Percentiles rank a stretch among this genome's conserved stretches.
Evolutionary conservation across 2,329 filamentous ascomycete genomes (phyloP).

Genomic region (Diaporthe humulicola): DNA sequence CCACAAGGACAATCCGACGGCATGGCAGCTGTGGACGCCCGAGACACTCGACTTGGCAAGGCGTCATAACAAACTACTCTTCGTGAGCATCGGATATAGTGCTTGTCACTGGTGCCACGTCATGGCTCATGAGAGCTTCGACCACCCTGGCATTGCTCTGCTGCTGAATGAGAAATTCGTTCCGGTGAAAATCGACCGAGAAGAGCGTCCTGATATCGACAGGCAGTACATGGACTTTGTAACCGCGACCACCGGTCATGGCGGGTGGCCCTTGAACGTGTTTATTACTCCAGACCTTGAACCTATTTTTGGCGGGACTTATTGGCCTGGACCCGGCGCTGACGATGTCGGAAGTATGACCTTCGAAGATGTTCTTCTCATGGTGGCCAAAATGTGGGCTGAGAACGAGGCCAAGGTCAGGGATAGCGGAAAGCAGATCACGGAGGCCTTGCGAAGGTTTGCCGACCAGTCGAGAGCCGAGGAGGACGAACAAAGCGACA

Average conservation of each 20-base stretch:
- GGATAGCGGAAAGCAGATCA: conserved; percentile 29
- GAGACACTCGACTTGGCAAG: conserved; percentile 25
- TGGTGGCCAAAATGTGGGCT: conserved; percentile 28
- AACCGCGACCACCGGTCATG: conserved; percentile 86
- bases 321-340: conserved; percentile 84
- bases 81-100: conserved; percentile 31
- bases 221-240: conserved; percentile 97
- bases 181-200: conserved; percentile 88
- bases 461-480: conserved; percentile 60
- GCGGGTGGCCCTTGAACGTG: conserved; percentile 91
- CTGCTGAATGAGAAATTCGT: conserved; percentile 87
- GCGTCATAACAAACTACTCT: conserved; percentile 23
- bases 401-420: conserved; percentile 24
- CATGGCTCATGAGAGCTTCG: conserved; percentile 92
- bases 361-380: conserved; percentile 16
- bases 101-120: conserved; percentile 71
- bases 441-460: conserved; percentile 22
- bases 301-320: conserved; percentile 92
- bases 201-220: conserved; percentile 92
- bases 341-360: conserved; percentile 59
- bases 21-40: conserved; percentile 32
- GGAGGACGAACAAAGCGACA: conserved; percentile 51
- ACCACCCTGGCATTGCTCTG: conserved; percentile 80
- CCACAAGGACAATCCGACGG: conserved; percentile 27
- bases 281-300: conserved; percentile 90